These are phyloP conservation scores for Mycena pura DNA, from an alignment of 768 basidiomycete genomes.

Conservation along the genomic window DNA sequence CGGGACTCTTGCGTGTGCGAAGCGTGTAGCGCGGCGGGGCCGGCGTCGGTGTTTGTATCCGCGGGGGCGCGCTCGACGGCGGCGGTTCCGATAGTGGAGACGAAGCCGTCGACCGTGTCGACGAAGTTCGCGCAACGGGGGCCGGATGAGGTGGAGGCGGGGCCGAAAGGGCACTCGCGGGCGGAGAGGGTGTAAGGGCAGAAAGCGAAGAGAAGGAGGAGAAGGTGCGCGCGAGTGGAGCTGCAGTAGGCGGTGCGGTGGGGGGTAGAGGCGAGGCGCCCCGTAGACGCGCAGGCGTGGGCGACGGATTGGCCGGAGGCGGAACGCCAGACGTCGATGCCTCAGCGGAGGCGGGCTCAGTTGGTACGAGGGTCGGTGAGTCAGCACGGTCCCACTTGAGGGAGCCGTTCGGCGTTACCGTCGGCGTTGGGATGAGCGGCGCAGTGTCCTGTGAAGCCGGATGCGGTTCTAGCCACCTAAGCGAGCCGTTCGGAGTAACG, in stretches of 20 bases:
- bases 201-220: constrained; percentile 22
- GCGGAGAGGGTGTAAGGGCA: too few species aligned
- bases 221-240: constrained; percentile 17
- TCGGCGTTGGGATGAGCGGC: constrained; percentile 55
- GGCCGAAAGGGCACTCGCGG: constrained; percentile 22
- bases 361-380: constrained; percentile 12
- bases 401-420: constrained; percentile 63
- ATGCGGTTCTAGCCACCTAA: too few species aligned
- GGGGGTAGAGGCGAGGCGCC: background rate
- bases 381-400: constrained; percentile 38
- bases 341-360: constrained; percentile 4
- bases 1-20: constrained; percentile 10
- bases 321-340: background rate
- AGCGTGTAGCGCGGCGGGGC: constrained; percentile 20
- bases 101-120: constrained; percentile 35
- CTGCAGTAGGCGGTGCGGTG: background rate
- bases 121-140: constrained; percentile 15
- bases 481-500: constrained; percentile 61
- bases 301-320: background rate
- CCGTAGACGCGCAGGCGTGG: background rate
- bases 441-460: constrained; percentile 37
- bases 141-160: constrained; percentile 7
- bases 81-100: constrained; percentile 10
- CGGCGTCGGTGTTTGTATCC: background rate
- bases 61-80: background rate